Evolutionary conservation across 257 asterid genomes (phyloP).

Genomic region (Ajuga chamaepitys): DNA sequence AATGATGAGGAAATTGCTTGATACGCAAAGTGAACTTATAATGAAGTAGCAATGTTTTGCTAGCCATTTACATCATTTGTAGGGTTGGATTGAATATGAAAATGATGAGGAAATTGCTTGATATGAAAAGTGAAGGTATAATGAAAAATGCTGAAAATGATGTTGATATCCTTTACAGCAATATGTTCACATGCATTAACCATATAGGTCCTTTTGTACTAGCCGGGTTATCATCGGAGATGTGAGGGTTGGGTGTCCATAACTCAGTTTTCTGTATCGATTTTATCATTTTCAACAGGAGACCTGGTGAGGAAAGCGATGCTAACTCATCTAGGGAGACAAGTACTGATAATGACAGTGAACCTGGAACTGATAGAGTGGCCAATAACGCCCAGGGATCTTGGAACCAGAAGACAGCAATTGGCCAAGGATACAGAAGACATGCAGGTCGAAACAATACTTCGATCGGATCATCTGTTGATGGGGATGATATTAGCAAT

Average conservation of each 20-base stretch:
- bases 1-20: neutral
- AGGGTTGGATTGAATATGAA: neutral
- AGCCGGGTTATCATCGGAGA: no score
- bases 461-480: constrained; percentile 31
- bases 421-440: constrained; percentile 29
- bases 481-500: constrained; percentile 39
- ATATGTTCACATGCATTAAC: neutral
- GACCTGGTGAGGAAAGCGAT: constrained; percentile 84
- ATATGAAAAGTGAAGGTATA: neutral
- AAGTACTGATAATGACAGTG: constrained; percentile 64
- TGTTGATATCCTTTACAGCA: neutral
- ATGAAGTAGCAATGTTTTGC: neutral
- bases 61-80: neutral
- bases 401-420: constrained; percentile 31
- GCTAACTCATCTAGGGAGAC: constrained; percentile 70
- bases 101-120: neutral
- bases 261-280: neutral
- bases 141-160: neutral
- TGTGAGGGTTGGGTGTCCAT: neutral
- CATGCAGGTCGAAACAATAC: constrained; percentile 29
- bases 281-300: constrained; percentile 33
- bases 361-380: constrained; percentile 42
- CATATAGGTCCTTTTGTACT: neutral
- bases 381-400: constrained; percentile 26
- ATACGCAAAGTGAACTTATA: no score